Percentiles rank a stretch among this genome's conserved stretches.
Evolutionary conservation across 164 flowering plant genomes (phyloP).

Genomic region (Protea cynaroides): DNA sequence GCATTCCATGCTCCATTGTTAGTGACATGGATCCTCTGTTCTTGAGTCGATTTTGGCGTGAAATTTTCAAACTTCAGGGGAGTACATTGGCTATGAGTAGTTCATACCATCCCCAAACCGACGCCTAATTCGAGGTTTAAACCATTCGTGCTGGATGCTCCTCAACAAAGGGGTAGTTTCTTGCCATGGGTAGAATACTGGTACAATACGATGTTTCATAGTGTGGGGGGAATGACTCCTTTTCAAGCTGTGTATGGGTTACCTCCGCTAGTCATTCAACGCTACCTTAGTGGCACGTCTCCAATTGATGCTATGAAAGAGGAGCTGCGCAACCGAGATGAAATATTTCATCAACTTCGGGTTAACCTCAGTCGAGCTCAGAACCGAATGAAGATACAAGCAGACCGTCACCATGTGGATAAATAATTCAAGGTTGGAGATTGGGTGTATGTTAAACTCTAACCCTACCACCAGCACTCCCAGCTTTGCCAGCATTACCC

Average conservation of each 20-base stretch:
- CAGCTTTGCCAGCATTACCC: too few species aligned
- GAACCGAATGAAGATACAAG: neutral
- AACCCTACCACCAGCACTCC: too few species aligned
- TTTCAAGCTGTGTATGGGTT: conserved; percentile 5
- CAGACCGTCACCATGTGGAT: too few species aligned
- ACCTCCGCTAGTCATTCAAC: neutral
- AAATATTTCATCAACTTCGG: neutral
- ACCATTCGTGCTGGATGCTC: conserved; percentile 1
- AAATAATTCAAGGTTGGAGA: too few species aligned
- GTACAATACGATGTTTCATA: conserved; percentile 11
- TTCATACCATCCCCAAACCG: neutral
- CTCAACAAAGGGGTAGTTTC: conserved; percentile 1
- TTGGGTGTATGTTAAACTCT: too few species aligned
- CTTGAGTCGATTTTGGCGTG: neutral
- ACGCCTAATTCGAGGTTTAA: conserved; percentile 8
- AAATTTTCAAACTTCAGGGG: neutral
- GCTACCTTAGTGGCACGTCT: neutral
- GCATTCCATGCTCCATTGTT: conserved; percentile 5
- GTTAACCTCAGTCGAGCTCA: neutral
- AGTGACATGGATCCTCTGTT: neutral
- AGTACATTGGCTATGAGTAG: neutral
- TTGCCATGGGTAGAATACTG: conserved; percentile 7
- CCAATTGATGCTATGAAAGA: neutral
- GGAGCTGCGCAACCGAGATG: neutral
- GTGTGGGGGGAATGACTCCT: conserved; percentile 1